Evolutionary conservation across 352 stramenopile species (phyloP).

Genomic region (Phytophthora megakarya): DNA sequence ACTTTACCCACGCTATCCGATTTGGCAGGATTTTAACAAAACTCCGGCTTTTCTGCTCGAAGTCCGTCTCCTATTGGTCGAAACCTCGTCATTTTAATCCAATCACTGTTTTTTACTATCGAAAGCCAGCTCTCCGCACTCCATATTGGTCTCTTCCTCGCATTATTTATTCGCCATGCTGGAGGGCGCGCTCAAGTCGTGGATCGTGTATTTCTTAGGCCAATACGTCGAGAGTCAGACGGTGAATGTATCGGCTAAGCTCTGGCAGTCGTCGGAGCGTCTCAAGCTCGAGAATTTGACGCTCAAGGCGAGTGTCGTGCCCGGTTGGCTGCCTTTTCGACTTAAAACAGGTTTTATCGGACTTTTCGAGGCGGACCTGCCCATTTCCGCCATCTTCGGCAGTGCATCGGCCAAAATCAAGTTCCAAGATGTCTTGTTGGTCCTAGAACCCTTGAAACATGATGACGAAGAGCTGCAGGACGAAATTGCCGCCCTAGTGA

Average conservation of each 20-base stretch:
- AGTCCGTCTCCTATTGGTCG: constrained; percentile 7
- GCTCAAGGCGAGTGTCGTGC: constrained; percentile 83
- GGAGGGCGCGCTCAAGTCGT: constrained; percentile 88
- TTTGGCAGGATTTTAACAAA: constrained; percentile 8
- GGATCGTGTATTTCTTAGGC: constrained; percentile 83
- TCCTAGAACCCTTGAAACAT: constrained; percentile 72
- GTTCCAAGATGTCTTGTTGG: constrained; percentile 85
- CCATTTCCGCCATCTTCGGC: constrained; percentile 88
- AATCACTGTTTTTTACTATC: constrained; percentile 22
- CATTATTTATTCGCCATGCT: constrained; percentile 66
- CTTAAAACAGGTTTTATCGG: constrained; percentile 90
- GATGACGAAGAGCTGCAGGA: constrained; percentile 77
- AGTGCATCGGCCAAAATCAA: constrained; percentile 82
- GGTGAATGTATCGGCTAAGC: constrained; percentile 85
- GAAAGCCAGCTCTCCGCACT: constrained; percentile 19
- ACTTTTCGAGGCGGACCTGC: constrained; percentile 83
- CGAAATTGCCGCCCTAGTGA: constrained; percentile 54
- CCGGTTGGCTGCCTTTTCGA: constrained; percentile 80
- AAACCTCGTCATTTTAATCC: constrained; percentile 18
- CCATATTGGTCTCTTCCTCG: background rate
- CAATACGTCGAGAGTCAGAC: constrained; percentile 89
- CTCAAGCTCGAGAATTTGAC: constrained; percentile 89
- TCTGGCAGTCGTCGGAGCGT: constrained; percentile 87
- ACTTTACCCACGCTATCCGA: constrained; percentile 13
- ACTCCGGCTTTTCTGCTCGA: constrained; percentile 5